Evolutionary conservation across 2,329 filamentous ascomycete species (phyloP), one percentile per base, ranked within the genome.

Genomic region (Ustulina deusta): DNA sequence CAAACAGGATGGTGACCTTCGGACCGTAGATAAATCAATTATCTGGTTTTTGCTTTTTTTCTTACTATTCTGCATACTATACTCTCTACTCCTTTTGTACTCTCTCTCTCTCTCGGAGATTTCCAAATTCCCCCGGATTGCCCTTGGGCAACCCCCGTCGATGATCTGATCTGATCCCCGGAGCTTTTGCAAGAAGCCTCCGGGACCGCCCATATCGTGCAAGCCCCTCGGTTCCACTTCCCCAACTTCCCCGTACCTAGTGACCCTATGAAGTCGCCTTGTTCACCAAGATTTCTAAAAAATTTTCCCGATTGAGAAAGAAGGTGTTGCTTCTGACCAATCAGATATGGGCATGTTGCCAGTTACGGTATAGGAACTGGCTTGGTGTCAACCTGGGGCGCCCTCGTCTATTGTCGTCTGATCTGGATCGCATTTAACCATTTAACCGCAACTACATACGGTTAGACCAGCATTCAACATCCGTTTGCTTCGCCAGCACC

Each of bases 391-490:
- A 34, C 52, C 42, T 54, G 29, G 64, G 59, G 64, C 38, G 40
- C 36, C 32, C 34, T 62, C 46, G 59, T 48, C 20, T 57, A 54
- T 46, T 62, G 57, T 61, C 51, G 42, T 56, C 34, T 38, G 25
- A 25, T 44, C 49, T 59, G 20, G 36, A 15, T 48, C 32, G 49
- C 65, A 65, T 65, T 70, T 70, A 68, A 17, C 68, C 65, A 57
- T 68, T 70, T 68, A 70, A 17, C 68, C 68, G 61, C 48, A 9
- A 25, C 20, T 54, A 27, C 17, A 52, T 52, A 11, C 17, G 68
- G 62, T 68, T 70, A 63, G 65, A 42, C 9, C 51, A 51, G 44
- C 34, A 4, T 11, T n/a, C 42, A 51, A 57, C 49, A 54, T 63
- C 68, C 54, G 58, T n/a, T 60, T 56, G 27, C 64, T 44, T 69